A percentile compares a stretch with the other conserved stretches of the same genome.
Conservation (phyloP, 257 asterid species). For the Penstemon barbatus region DNA sequence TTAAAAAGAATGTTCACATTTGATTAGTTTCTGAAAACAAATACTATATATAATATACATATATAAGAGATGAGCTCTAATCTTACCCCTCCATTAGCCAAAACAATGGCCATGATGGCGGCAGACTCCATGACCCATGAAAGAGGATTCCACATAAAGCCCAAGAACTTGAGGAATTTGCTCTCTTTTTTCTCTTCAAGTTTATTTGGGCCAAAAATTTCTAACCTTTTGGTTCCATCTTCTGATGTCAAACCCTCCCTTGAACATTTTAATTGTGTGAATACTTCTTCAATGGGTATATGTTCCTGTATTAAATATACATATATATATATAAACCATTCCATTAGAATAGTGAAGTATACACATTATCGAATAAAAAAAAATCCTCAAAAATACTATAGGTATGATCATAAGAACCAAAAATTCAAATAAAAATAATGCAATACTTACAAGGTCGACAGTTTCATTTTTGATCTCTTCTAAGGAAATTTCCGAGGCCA, state of each 20-base stretch:
- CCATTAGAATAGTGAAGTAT: neutral
- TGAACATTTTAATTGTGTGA: slow-evolving; percentile 58
- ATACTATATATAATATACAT: neutral
- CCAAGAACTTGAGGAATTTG: slow-evolving; percentile 26
- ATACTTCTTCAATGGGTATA: slow-evolving; percentile 61
- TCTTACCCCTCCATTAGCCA: slow-evolving; percentile 53
- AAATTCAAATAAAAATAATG: neutral
- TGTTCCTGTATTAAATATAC: slow-evolving; percentile 40
- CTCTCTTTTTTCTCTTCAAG: slow-evolving; percentile 54
- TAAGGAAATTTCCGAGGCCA: too few species aligned
- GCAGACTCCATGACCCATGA: slow-evolving; percentile 49
- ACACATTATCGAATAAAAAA: neutral
- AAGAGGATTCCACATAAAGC: slow-evolving; percentile 38
- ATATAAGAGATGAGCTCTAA: slow-evolving; percentile 16
- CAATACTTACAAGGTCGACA: slow-evolving; percentile 27
- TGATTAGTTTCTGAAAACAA: neutral
- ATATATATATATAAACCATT: neutral
- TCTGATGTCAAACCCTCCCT: slow-evolving; percentile 53
- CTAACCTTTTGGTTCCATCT: slow-evolving; percentile 57
- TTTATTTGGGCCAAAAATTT: slow-evolving; percentile 60
- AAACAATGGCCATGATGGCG: slow-evolving; percentile 26
- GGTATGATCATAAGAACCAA: neutral
- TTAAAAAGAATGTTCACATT: neutral
- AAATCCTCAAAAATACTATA: neutral
- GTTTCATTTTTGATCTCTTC: slow-evolving; percentile 38